Base-by-base conservation (phyloP, 805 yeast genomes). In the Candida alai region DNA sequence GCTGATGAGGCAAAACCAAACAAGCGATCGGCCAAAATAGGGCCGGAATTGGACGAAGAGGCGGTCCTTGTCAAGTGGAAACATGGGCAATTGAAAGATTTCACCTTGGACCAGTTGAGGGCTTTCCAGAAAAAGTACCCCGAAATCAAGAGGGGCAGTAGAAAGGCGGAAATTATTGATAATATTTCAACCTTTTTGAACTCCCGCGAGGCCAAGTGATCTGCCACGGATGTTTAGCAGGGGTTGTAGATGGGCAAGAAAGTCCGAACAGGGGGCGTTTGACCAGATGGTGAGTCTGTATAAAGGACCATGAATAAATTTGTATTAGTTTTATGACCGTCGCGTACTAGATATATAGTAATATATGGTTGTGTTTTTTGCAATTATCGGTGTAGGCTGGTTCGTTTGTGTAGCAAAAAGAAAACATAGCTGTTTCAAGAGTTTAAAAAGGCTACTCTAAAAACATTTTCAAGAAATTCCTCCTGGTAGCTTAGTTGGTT, bases 401-500 rank as follows among this genome's bases (percentile, higher is more conserved):
- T 9, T 21, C 24, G 9, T 21, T 21, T 21, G 9, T 10, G 9
- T 21, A 21, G 11, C 24, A 12, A 25, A 25, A 10, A 15, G 15
- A 18, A 19, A 32, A 40, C 10, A 28, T 16, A 12, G 24, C n/a
- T n/a, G n/a, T n/a, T n/a, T n/a, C n/a, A n/a, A n/a, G n/a, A n/a
- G n/a, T n/a, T n/a, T n/a, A n/a, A n/a, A n/a, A n/a, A n/a, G n/a
- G n/a, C n/a, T n/a, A n/a, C n/a, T n/a, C n/a, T n/a, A 24, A n/a
- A 24, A 24, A 12, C 4, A 3, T 24, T 24, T 24, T 24, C 5
- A 15, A 24, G 16, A 11, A 19, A 29, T n/a, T 29, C 34, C 69
- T 62, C 69, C 50, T 56, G 68, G 68, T 63, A 65, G 69, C 69
- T 66, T 61, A 65, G 69, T 61, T 61, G 70, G 69, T 67, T 30